These are phyloP conservation scores for Isatis lusitanica DNA, from an alignment of 441 rosid genomes.

Conservation along the genomic window DNA sequence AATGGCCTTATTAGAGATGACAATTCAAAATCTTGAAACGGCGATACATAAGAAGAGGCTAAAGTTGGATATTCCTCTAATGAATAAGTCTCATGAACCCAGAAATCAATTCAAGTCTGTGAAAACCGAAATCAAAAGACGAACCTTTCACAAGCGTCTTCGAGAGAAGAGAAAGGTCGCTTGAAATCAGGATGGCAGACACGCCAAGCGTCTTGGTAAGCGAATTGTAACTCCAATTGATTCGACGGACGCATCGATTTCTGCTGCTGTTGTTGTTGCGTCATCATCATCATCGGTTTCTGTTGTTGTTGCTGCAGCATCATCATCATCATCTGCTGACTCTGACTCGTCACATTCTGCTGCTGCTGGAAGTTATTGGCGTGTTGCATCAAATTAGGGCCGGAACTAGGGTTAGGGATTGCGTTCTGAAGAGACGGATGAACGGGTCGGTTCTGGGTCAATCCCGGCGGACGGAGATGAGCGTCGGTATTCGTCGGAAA, in stretches of 20 bases:
- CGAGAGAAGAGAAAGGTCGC: conserved; percentile 80
- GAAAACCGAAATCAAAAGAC: neutral
- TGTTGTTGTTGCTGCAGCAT: conserved; percentile 42
- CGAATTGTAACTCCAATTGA: conserved; percentile 81
- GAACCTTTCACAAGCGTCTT: conserved; percentile 96
- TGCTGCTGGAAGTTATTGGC: conserved; percentile 45
- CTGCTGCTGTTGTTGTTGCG: conserved; percentile 41
- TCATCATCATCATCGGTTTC: conserved; percentile 39
- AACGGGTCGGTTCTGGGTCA: conserved; percentile 48
- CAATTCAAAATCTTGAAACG: neutral
- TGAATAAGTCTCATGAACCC: neutral
- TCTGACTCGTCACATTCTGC: conserved; percentile 35
- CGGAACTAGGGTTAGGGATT: conserved; percentile 22
- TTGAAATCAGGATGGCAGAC: conserved; percentile 91
- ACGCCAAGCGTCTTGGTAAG: conserved; percentile 95
- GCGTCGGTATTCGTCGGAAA: conserved; percentile 78
- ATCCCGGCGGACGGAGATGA: conserved; percentile 64
- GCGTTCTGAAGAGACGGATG: conserved; percentile 41
- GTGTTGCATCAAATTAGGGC: conserved; percentile 35
- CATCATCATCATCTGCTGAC: conserved; percentile 29
- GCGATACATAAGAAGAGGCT: neutral
- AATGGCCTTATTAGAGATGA: conserved; percentile 3
- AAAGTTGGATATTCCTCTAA: neutral
- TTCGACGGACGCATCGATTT: conserved; percentile 65
- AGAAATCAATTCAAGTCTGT: neutral